Conservation (phyloP, 73 alveolate genomes). For the Breviolum minutum region DNA sequence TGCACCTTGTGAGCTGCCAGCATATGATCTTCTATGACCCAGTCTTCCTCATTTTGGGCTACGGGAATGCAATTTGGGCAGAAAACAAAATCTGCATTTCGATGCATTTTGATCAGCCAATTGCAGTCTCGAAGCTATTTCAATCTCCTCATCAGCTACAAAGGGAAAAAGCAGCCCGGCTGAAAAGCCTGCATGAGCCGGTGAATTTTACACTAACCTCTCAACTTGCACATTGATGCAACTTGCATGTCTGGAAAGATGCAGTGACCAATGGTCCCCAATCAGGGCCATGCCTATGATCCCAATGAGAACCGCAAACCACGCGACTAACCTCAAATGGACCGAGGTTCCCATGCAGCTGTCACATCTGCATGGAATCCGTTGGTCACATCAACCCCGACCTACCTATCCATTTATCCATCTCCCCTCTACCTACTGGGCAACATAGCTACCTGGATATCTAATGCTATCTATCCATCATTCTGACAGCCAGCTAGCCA, state of each 20-base stretch:
- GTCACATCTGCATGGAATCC: no score
- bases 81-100: no score
- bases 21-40: constrained; percentile 50
- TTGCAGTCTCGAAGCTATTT: constrained; percentile 9
- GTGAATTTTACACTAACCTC: no score
- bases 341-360: background rate
- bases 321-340: background rate
- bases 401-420: no score
- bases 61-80: background rate
- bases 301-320: constrained; percentile 31
- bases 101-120: background rate
- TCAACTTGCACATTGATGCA: no score
- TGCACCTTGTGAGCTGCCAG: constrained; percentile 49
- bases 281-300: constrained; percentile 12
- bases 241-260: no score
- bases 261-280: no score
- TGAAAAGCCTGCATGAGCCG: constrained; percentile 68
- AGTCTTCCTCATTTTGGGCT: constrained; percentile 27
- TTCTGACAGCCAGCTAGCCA: no score
- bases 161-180: constrained; percentile 41
- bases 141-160: constrained; percentile 11
- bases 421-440: no score
- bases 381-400: no score
- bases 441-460: no score
- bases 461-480: no score